Base-by-base conservation (phyloP, 352 stramenopile species). In the Globisporangium lucens region DNA sequence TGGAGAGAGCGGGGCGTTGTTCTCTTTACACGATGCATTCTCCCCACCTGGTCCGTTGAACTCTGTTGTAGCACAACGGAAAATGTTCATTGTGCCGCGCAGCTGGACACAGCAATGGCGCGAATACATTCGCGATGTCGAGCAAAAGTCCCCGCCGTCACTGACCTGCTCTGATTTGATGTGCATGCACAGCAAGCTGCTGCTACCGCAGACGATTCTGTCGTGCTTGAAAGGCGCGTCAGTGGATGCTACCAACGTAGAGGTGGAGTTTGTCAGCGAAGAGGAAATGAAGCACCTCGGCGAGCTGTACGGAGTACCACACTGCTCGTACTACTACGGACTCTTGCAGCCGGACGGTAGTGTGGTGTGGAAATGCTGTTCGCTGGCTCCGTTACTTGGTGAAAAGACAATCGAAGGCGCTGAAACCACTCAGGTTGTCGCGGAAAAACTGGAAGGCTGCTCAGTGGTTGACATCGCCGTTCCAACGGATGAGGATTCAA, bases 51-150 rank as follows among this genome's bases (percentile, higher is more conserved):
- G 66, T 47, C 65, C 71, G 0, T 41, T 82, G 51, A 69, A 80
- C 57, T 69, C 72, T 38, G 57, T 55, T 9, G 66, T 72, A 27
- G 56, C 35, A n/a, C 70, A 69, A 2, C 49, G 71, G 5, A 78
- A 75, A 17, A 75, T 90, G 72, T 93, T 91, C 70, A 56, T 95
- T 20, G 65, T 95, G 0, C 72, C 76, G 41, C 71, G 75, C n/a
- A 61, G 24, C 2, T 95, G 87, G 87, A 77, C 92, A 49, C 27
- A 66, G 30, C 67, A 78, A 20, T 95, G 87, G 87, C 79, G 84
- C 41, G 71, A 79, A 35, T 91, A 93, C 57, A 91, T 95, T 70
- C 82, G 82, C 20, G 77, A 93, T 58, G 75, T 93, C n/a, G 74
- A 89, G 22, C 60, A 78, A 51, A 57, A 74, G 12, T 56, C 51